Evolutionary conservation across 352 stramenopile species (phyloP).

Genomic region (Phytophthora gonapodyides): DNA sequence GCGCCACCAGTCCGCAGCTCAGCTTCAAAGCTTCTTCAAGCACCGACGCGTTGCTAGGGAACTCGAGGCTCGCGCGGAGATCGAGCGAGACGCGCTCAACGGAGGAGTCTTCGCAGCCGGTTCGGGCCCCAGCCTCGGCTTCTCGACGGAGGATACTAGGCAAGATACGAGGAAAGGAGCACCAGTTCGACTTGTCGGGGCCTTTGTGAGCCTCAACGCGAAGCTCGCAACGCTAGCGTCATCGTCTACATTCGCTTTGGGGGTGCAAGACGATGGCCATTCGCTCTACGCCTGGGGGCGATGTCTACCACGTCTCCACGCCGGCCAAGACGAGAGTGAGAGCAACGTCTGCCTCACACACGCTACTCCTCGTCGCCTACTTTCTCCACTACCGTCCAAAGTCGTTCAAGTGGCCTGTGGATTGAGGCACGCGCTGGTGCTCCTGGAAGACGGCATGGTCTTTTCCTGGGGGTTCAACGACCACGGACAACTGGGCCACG

Average conservation of each 20-base stretch:
- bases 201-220: slow-evolving; percentile 50
- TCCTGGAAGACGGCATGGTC: slow-evolving; percentile 60
- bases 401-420: slow-evolving; percentile 47
- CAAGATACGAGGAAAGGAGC: slow-evolving; percentile 20
- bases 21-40: slow-evolving; percentile 60
- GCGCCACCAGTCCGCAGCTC: slow-evolving; percentile 50
- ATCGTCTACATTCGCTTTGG: slow-evolving; percentile 58
- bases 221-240: slow-evolving; percentile 38
- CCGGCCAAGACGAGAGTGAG: slow-evolving; percentile 5
- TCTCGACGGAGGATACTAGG: not conserved
- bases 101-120: slow-evolving; percentile 60
- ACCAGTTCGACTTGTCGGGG: slow-evolving; percentile 47
- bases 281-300: slow-evolving; percentile 61
- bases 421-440: slow-evolving; percentile 55
- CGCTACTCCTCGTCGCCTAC: slow-evolving; percentile 33
- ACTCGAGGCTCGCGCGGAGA: slow-evolving; percentile 56
- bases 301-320: slow-evolving; percentile 54
- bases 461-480: slow-evolving; percentile 83
- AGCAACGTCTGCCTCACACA: slow-evolving; percentile 26
- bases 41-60: slow-evolving; percentile 50
- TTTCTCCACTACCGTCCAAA: slow-evolving; percentile 30
- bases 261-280: slow-evolving; percentile 42
- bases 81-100: slow-evolving; percentile 58
- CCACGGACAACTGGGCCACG: slow-evolving; percentile 76
- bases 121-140: slow-evolving; percentile 44